phyloP scores from a whole-genome alignment of 495 filamentous ascomycete genomes.

The Penicillium bialowiezense region DNA sequence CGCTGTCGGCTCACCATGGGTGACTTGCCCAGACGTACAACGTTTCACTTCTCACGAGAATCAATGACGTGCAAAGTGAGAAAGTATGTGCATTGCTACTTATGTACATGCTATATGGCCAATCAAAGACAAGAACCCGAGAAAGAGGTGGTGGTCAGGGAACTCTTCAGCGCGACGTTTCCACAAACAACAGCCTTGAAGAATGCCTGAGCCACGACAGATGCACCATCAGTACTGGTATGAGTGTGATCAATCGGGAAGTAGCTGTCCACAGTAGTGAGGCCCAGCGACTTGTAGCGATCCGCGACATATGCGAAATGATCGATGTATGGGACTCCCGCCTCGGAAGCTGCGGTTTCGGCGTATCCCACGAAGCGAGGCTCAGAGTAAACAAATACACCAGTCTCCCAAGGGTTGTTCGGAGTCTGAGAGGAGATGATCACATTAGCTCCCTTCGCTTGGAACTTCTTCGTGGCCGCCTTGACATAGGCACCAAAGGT shows the following conservation, averaged over 20 bases:
- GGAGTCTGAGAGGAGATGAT: constrained; percentile 62
- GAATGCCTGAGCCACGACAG: constrained; percentile 58
- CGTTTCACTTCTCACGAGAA: no score
- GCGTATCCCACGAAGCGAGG: constrained; percentile 59
- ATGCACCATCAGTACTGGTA: constrained; percentile 57
- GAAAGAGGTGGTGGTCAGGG: constrained; percentile 29
- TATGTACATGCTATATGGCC: neutral
- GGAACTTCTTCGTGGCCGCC: constrained; percentile 49
- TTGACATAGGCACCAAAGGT: constrained; percentile 59
- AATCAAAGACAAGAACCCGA: constrained; percentile 28
- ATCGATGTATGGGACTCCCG: constrained; percentile 54
- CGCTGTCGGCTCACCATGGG: no score
- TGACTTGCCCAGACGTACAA: no score
- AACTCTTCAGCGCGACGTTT: constrained; percentile 31
- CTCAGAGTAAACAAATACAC: constrained; percentile 39
- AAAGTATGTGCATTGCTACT: neutral
- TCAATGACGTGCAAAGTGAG: no score
- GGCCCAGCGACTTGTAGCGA: constrained; percentile 48
- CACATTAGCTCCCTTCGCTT: constrained; percentile 59
- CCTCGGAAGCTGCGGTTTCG: constrained; percentile 43
- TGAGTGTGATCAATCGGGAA: constrained; percentile 66
- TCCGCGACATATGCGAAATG: constrained; percentile 56
- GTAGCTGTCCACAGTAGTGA: constrained; percentile 43
- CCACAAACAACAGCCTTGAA: constrained; percentile 55
- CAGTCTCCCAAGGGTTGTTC: constrained; percentile 60